These are phyloP conservation scores for Silene conica DNA, from an alignment of 148 eudicot genomes.

Conservation along the genomic window DNA sequence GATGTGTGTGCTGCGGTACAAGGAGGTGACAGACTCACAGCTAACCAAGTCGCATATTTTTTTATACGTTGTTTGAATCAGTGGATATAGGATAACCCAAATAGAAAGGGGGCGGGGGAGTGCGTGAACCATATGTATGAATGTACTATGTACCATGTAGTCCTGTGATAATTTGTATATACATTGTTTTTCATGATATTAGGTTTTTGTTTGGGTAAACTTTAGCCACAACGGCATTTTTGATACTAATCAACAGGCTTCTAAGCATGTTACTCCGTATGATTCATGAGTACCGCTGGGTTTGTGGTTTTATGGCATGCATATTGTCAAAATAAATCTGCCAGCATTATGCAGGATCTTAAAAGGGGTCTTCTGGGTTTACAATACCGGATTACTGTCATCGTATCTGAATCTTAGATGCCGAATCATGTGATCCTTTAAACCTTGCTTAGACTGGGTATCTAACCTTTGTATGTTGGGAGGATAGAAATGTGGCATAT, in stretches of 20 bases:
- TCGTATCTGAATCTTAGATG: not conserved
- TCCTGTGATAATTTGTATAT: conserved; percentile 12
- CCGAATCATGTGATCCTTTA: too few relatives aligned
- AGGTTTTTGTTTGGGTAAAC: not conserved
- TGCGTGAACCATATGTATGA: not conserved
- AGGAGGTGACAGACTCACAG: not conserved
- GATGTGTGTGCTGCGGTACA: conserved; percentile 5
- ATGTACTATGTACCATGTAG: not conserved
- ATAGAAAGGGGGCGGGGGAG: not conserved
- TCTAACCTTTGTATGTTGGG: not conserved
- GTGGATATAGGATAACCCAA: conserved; percentile 10
- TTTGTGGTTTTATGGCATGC: not conserved
- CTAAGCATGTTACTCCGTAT: not conserved
- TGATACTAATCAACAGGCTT: not conserved
- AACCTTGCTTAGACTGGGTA: too few relatives aligned
- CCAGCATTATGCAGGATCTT: too few relatives aligned
- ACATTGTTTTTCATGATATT: not conserved
- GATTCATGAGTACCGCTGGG: not conserved
- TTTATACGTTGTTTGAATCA: not conserved
- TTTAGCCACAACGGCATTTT: not conserved
- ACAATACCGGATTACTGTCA: not conserved
- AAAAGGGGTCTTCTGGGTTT: not conserved
- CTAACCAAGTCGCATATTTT: not conserved
- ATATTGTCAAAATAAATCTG: not conserved
- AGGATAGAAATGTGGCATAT: too few relatives aligned